These are phyloP conservation scores for Podospora fimiseda DNA, from an alignment of 495 filamentous ascomycete genomes.

Conservation along the genomic window DNA sequence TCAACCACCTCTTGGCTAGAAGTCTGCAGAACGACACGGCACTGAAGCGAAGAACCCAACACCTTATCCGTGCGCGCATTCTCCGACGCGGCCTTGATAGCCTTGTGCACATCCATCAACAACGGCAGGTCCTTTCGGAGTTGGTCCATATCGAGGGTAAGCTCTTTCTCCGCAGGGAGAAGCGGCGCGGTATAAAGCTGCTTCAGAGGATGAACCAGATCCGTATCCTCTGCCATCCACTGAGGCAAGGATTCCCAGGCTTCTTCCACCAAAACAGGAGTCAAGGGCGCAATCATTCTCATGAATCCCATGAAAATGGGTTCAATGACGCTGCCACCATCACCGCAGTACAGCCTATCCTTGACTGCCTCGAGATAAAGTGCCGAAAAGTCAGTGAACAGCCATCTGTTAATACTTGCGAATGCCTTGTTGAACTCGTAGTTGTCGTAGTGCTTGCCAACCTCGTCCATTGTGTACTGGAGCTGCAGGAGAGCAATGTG, in stretches of 20 bases:
- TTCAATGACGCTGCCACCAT: conserved; percentile 59
- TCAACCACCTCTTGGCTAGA: conserved; percentile 19
- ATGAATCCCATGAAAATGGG: conserved; percentile 65
- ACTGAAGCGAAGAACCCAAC: conserved; percentile 69
- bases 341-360: conserved; percentile 79
- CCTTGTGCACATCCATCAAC: conserved; percentile 48
- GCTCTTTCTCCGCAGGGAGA: conserved; percentile 24
- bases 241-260: conserved; percentile 71
- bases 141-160: conserved; percentile 22
- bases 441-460: conserved; percentile 55
- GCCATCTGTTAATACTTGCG: conserved; percentile 66
- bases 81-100: conserved; percentile 68
- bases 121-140: conserved; percentile 49
- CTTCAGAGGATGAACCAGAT: conserved; percentile 31
- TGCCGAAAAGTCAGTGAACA: conserved; percentile 74
- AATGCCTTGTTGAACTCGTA: conserved; percentile 81
- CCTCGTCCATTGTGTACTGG: conserved; percentile 50
- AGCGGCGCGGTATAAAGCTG: conserved; percentile 38
- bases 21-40: conserved; percentile 51
- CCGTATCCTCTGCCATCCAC: conserved; percentile 47
- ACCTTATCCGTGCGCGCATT: conserved; percentile 55
- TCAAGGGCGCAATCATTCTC: conserved; percentile 71
- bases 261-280: conserved; percentile 81
- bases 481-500: conserved; percentile 74
- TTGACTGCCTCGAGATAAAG: conserved; percentile 93